phyloP scores from a whole-genome alignment of 129 eudicot species.

The Arctium minus region DNA sequence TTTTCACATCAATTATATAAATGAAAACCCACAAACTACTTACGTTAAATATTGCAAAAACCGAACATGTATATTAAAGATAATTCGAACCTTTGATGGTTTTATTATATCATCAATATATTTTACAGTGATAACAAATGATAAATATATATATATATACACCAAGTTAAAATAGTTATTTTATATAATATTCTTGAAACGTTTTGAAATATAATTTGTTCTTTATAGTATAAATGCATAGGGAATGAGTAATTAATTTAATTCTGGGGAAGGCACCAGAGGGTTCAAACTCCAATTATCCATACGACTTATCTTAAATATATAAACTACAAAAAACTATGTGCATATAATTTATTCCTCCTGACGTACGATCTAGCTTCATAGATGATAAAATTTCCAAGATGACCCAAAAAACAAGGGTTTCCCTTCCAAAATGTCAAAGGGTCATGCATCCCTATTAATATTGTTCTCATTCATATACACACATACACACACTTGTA shows the following conservation, averaged over 20 bases:
- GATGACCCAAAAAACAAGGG: slow-evolving; percentile 34
- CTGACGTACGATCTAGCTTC: slow-evolving; percentile 32
- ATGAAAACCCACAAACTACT: not conserved
- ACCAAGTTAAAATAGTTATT: not conserved
- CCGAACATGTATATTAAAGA: not conserved
- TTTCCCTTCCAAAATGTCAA: slow-evolving; percentile 39
- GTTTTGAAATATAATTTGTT: not conserved
- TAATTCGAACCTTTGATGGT: not conserved
- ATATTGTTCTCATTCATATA: slow-evolving; percentile 7
- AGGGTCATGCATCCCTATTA: slow-evolving; percentile 30
- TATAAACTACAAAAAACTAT: slow-evolving; percentile 22
- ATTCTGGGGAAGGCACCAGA: slow-evolving; percentile 35
- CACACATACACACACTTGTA: not conserved
- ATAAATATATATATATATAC: not conserved
- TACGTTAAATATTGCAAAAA: not conserved
- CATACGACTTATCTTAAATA: slow-evolving; percentile 14
- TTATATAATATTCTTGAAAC: not conserved
- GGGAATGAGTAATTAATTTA: slow-evolving; percentile 18
- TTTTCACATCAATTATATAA: not conserved
- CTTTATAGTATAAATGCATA: not conserved
- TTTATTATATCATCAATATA: not conserved
- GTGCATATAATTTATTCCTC: slow-evolving; percentile 26
- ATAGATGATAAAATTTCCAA: slow-evolving; percentile 32
- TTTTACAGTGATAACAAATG: not conserved
- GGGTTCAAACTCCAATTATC: slow-evolving; percentile 50